These are phyloP conservation scores for Gossypium aridum DNA, from an alignment of 441 rosid species.

Conservation along the genomic window DNA sequence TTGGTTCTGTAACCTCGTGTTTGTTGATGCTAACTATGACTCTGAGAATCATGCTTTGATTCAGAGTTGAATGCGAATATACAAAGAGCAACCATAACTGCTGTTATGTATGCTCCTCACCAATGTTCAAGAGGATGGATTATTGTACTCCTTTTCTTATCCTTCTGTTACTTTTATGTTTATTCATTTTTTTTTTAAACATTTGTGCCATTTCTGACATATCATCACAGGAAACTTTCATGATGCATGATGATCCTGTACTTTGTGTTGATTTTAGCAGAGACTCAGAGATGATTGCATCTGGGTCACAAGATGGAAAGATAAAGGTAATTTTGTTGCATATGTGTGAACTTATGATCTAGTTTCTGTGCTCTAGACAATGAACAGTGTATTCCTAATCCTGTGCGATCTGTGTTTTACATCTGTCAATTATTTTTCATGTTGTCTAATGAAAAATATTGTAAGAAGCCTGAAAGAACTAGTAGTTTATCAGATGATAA, in stretches of 20 bases:
- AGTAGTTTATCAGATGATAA: neutral
- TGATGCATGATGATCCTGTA: conserved; percentile 99
- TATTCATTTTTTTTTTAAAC: neutral
- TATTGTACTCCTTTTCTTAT: neutral
- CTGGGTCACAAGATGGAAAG: conserved; percentile 96
- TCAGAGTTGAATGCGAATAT: neutral
- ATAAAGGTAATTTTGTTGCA: conserved; percentile 56
- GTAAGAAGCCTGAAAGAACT: neutral
- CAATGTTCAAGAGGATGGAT: neutral
- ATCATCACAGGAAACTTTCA: conserved; percentile 84
- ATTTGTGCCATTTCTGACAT: conserved; percentile 14
- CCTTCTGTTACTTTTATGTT: neutral
- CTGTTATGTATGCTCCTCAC: neutral
- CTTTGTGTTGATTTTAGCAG: conserved; percentile 96
- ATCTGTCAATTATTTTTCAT: neutral
- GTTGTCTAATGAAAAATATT: neutral
- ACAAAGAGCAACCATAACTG: neutral
- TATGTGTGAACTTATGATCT: conserved; percentile 7
- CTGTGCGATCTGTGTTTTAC: neutral
- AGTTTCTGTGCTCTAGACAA: neutral
- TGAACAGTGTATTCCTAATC: neutral
- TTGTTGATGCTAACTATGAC: neutral
- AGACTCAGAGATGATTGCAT: conserved; percentile 97
- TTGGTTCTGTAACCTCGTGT: neutral
- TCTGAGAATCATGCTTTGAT: neutral